A percentile compares a stretch with the other conserved stretches of the same genome.
Conservation (phyloP, 148 eudicot species). For the Diospyros kaki region DNA sequence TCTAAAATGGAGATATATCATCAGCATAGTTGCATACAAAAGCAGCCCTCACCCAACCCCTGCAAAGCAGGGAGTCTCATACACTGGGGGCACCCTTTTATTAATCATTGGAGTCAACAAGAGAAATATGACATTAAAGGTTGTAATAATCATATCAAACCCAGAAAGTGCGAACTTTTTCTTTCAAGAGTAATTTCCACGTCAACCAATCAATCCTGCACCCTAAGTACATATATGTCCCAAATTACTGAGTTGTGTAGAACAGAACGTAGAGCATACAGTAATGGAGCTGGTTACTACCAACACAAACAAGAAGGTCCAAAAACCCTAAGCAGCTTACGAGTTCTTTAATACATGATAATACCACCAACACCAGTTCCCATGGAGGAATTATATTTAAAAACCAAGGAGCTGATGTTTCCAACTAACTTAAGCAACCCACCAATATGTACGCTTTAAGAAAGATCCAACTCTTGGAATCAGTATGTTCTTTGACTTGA, state of each 20-base stretch:
- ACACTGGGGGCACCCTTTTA: too few species aligned
- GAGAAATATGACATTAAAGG: background rate
- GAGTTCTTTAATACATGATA: background rate
- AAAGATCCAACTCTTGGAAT: too few species aligned
- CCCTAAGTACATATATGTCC: background rate
- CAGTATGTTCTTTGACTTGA: background rate
- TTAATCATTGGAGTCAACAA: background rate
- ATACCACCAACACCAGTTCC: background rate
- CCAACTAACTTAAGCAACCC: too few species aligned
- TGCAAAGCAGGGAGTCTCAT: too few species aligned
- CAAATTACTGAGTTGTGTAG: background rate
- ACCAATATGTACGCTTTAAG: too few species aligned
- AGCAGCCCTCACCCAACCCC: too few species aligned
- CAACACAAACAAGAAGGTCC: background rate
- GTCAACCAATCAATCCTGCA: slow-evolving; percentile 2
- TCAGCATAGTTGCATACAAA: background rate
- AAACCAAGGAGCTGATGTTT: too few species aligned
- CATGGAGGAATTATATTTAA: too few species aligned
- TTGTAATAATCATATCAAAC: background rate
- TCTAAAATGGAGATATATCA: background rate
- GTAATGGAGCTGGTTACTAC: background rate
- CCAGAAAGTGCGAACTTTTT: background rate
- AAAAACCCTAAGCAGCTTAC: background rate
- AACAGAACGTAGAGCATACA: background rate
- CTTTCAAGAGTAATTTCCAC: background rate